Conservation (phyloP, 2,329 filamentous ascomycete species). For the Ilyonectria sp. region DNA sequence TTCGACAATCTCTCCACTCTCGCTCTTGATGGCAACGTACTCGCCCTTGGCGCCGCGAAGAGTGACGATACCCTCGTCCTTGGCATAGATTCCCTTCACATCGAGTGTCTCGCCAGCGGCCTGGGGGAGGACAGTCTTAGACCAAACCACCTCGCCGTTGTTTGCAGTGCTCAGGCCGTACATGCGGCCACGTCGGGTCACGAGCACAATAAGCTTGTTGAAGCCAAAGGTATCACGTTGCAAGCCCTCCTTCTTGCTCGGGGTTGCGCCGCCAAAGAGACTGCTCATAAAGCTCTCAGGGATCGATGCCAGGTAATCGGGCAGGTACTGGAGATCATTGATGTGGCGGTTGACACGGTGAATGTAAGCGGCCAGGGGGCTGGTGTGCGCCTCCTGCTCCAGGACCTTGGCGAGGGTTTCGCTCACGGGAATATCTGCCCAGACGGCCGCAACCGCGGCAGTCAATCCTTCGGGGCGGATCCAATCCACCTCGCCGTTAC, state of each 20-base stretch:
- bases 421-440: slow-evolving; percentile 81
- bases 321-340: slow-evolving; percentile 82
- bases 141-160: slow-evolving; percentile 84
- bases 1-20: slow-evolving; percentile 67
- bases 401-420: slow-evolving; percentile 85
- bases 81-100: slow-evolving; percentile 76
- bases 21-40: slow-evolving; percentile 69
- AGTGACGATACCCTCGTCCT: slow-evolving; percentile 71
- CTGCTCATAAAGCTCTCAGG: slow-evolving; percentile 78
- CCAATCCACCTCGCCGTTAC: slow-evolving; percentile 88
- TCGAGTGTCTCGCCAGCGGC: slow-evolving; percentile 71
- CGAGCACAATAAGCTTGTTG: slow-evolving; percentile 86
- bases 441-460: slow-evolving; percentile 84
- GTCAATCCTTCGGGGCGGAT: slow-evolving; percentile 85
- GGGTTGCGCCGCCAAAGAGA: slow-evolving; percentile 70
- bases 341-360: slow-evolving; percentile 89
- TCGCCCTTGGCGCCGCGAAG: slow-evolving; percentile 75
- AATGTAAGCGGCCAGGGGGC: slow-evolving; percentile 84
- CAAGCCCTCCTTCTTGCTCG: slow-evolving; percentile 62
- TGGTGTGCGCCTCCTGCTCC: slow-evolving; percentile 89
- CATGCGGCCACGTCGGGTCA: slow-evolving; percentile 83
- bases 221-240: slow-evolving; percentile 86
- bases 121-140: slow-evolving; percentile 73
- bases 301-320: slow-evolving; percentile 78
- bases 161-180: slow-evolving; percentile 85